A percentile compares a stretch with the other conserved stretches of the same genome.
Conservation (phyloP, 2,329 filamentous ascomycete species). For the Fusarium sp. region DNA sequence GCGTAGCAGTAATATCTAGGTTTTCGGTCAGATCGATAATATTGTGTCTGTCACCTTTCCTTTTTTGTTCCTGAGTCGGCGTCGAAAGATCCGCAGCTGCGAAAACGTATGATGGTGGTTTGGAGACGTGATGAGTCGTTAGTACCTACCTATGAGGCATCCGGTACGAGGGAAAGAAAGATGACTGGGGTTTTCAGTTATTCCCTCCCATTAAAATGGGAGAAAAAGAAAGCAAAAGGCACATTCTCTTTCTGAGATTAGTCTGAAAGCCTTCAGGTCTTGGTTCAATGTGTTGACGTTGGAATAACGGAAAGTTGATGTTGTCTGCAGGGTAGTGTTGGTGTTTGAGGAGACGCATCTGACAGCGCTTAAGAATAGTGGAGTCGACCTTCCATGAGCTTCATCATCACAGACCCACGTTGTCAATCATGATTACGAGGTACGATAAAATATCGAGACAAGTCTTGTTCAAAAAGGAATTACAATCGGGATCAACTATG, state of each 20-base stretch:
- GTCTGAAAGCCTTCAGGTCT: fast-evolving
- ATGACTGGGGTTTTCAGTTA: too few relatives aligned
- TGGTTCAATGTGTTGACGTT: background rate
- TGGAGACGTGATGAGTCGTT: too few relatives aligned
- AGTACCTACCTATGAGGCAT: too few relatives aligned
- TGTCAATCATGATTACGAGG: background rate
- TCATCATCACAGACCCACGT: background rate
- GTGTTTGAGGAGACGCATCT: conserved; percentile 7
- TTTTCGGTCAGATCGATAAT: background rate
- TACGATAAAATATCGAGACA: background rate
- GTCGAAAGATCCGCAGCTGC: too few relatives aligned
- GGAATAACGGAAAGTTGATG: background rate
- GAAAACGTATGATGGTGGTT: too few relatives aligned
- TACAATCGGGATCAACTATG: background rate
- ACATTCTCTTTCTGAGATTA: fast-evolving
- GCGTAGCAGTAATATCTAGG: too few relatives aligned
- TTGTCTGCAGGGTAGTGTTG: conserved; percentile 5
- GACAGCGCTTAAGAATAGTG: conserved; percentile 16
- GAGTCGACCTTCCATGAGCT: conserved; percentile 5
- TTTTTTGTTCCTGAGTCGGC: too few relatives aligned
- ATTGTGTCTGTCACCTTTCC: too few relatives aligned
- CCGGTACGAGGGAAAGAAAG: too few relatives aligned
- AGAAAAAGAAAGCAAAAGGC: background rate
- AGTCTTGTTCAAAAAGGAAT: background rate
- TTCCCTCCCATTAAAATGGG: too few relatives aligned